Conservation (phyloP, 805 yeast genomes). For the Cyberlindnera mrakii region DNA sequence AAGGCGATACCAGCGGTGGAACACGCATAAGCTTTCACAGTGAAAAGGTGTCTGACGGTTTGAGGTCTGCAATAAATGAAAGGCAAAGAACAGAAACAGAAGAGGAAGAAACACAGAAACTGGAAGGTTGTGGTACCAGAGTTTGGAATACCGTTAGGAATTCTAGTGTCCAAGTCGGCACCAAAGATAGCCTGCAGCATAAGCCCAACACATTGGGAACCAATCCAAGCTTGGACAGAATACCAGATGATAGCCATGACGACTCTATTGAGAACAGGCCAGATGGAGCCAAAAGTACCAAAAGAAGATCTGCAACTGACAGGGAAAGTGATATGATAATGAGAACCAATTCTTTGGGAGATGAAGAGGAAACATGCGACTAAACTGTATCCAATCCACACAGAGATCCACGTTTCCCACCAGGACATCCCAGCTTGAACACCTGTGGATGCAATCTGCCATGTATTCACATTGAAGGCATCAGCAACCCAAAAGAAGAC, state of each 20-base stretch:
- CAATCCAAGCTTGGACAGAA: conserved; percentile 80
- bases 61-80: conserved; percentile 81
- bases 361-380: conserved; percentile 64
- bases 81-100: conserved; percentile 77
- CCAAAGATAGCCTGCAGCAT: conserved; percentile 79
- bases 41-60: conserved; percentile 74
- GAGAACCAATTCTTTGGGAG: conserved; percentile 72
- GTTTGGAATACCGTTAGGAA: conserved; percentile 54
- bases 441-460: conserved; percentile 90
- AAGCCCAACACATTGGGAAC: conserved; percentile 74
- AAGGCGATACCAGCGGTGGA: conserved; percentile 84
- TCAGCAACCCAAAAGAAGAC: conserved; percentile 86
- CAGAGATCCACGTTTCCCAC: conserved; percentile 91
- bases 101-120: conserved; percentile 71
- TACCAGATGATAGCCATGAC: conserved; percentile 88
- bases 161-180: conserved; percentile 50
- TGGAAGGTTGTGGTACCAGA: conserved; percentile 66
- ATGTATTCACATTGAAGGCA: conserved; percentile 82
- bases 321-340: conserved; percentile 82
- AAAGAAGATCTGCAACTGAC: conserved; percentile 75
- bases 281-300: conserved; percentile 82
- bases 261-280: conserved; percentile 87
- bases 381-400: conserved; percentile 76
- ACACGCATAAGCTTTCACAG: conserved; percentile 70
- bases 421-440: conserved; percentile 71